Evolutionary conservation across 176 grass and related monocot species (phyloP).

Genomic region (Stipa capillata): DNA sequence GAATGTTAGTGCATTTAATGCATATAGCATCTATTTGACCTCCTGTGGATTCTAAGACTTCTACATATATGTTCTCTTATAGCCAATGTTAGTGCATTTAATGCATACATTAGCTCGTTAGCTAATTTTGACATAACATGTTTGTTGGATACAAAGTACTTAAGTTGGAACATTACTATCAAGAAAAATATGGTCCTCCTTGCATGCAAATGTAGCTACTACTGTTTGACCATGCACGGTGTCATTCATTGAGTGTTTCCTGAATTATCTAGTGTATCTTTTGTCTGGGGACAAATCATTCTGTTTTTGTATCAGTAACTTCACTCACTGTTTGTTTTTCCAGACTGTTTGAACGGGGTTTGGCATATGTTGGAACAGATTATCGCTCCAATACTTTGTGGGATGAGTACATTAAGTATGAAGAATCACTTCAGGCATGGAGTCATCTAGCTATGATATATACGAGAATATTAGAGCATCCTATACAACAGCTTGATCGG

Average conservation of each 20-base stretch:
- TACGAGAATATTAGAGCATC: constrained; percentile 88
- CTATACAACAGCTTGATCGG: constrained; percentile 93
- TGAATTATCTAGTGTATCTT: not conserved
- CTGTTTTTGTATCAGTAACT: not conserved
- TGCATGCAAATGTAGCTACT: constrained; percentile 24
- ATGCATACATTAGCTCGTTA: not conserved
- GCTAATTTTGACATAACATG: not conserved
- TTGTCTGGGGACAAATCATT: not conserved
- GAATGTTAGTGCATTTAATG: no score
- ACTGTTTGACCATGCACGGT: not conserved
- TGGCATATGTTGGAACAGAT: constrained; percentile 98
- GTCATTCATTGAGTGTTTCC: not conserved
- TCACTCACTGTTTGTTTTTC: constrained; percentile 1
- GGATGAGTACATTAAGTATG: constrained; percentile 99
- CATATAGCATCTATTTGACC: no score
- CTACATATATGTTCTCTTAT: not conserved
- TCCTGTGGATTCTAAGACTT: not conserved
- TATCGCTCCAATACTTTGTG: constrained; percentile 81
- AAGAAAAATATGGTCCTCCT: not conserved
- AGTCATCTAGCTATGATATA: constrained; percentile 85
- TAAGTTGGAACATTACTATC: not conserved
- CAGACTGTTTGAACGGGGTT: constrained; percentile 89
- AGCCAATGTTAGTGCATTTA: not conserved
- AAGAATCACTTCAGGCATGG: constrained; percentile 97
- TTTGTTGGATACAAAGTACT: not conserved